Evolutionary conservation across 495 filamentous ascomycete species (phyloP).

Genomic region (Immersiella caudata): DNA sequence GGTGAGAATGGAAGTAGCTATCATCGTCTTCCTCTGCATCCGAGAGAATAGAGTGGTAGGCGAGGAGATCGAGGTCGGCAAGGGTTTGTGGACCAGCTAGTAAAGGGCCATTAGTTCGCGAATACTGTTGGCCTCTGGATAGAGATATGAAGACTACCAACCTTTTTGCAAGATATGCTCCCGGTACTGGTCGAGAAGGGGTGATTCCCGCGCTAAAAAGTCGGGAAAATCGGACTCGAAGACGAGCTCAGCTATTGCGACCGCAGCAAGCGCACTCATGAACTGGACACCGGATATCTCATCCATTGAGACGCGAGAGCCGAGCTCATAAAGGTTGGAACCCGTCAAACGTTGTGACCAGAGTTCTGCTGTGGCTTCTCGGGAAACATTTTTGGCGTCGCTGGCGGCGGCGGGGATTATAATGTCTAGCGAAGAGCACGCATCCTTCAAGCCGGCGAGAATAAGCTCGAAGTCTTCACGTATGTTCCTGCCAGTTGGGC

Average conservation of each 20-base stretch:
- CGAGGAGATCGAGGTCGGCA: background rate
- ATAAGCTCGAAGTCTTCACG: background rate
- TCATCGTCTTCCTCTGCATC: background rate
- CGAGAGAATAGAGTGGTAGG: constrained; percentile 3
- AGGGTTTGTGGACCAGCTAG: constrained; percentile 5
- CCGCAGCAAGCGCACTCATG: background rate
- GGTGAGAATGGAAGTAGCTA: constrained; percentile 1
- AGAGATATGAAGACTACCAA: background rate
- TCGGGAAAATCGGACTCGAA: constrained; percentile 4
- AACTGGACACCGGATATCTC: background rate
- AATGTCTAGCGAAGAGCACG: constrained; percentile 1
- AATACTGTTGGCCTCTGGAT: background rate
- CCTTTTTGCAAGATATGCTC: background rate
- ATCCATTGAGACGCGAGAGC: background rate
- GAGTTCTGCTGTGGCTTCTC: background rate
- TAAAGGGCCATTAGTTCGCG: background rate
- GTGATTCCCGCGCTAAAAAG: background rate
- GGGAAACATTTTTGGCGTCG: background rate
- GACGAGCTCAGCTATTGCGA: background rate
- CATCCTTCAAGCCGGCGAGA: constrained; percentile 3
- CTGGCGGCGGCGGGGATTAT: constrained; percentile 1
- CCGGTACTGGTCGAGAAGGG: background rate
- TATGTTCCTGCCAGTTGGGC: background rate
- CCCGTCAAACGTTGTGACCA: constrained; percentile 1
- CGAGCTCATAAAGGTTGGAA: background rate